Percentiles rank a stretch among this genome's conserved stretches.
Evolutionary conservation across 768 basidiomycete genomes (phyloP).

Genomic region (Mycena venus): DNA sequence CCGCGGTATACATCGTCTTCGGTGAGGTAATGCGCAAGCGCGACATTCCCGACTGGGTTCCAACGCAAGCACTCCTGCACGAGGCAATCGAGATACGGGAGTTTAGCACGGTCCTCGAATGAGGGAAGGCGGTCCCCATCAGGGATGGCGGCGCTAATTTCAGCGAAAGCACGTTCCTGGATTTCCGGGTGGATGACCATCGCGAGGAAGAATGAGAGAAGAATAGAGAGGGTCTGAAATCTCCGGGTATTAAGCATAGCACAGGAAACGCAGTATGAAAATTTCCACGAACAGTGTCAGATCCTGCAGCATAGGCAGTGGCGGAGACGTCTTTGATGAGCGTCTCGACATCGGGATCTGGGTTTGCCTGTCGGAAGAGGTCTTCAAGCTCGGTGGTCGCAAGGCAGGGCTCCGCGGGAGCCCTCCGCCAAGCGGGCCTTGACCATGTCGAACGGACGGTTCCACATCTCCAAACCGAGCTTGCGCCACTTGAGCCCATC

Average conservation of each 20-base stretch:
- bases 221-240: constrained; percentile 45
- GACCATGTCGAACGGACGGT: constrained; percentile 48
- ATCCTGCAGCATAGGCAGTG: constrained; percentile 52
- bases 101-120: constrained; percentile 34
- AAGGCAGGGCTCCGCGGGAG: constrained; percentile 27
- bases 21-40: constrained; percentile 32
- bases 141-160: constrained; percentile 42
- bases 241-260: background rate
- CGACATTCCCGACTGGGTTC: constrained; percentile 13
- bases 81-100: constrained; percentile 58
- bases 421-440: constrained; percentile 38
- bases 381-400: constrained; percentile 28
- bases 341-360: constrained; percentile 23
- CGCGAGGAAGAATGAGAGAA: constrained; percentile 51
- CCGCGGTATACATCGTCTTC: constrained; percentile 59
- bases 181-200: constrained; percentile 51
- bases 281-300: constrained; percentile 51
- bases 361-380: constrained; percentile 3
- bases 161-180: constrained; percentile 44
- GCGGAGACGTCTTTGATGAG: constrained; percentile 40
- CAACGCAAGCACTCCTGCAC: constrained; percentile 53
- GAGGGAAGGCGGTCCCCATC: constrained; percentile 31
- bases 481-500: constrained; percentile 52
- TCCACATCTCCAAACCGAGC: constrained; percentile 50
- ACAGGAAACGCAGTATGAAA: background rate